phyloP scores from a whole-genome alignment of 1,284 basidiomycete genomes.

The Ceratobasidium sp. region DNA sequence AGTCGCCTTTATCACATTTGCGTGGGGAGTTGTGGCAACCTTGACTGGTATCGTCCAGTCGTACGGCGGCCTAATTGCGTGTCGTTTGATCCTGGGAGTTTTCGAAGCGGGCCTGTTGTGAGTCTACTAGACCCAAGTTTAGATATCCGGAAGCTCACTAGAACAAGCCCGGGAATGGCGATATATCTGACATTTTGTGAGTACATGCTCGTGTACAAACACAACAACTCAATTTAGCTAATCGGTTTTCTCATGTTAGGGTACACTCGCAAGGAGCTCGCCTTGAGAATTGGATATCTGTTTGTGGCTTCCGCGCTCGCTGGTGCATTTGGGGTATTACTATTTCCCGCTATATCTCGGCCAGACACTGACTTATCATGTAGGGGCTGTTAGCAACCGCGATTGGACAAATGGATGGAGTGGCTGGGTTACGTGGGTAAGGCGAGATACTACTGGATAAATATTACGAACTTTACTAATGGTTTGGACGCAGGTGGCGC shows the following conservation, averaged over 20 bases:
- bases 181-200: slow-evolving; percentile 46
- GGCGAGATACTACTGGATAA: not conserved
- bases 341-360: not conserved
- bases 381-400: slow-evolving; percentile 45
- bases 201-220: not conserved
- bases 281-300: slow-evolving; percentile 45
- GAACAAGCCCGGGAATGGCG: slow-evolving; percentile 43
- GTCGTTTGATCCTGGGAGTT: slow-evolving; percentile 43
- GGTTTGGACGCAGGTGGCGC: slow-evolving; percentile 37
- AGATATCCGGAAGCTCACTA: not conserved
- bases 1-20: slow-evolving; percentile 42
- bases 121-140: not conserved
- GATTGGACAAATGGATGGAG: slow-evolving; percentile 44
- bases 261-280: slow-evolving; percentile 41
- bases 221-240: too few relatives aligned
- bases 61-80: slow-evolving; percentile 41
- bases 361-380: not conserved
- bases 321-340: slow-evolving; percentile 44
- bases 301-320: slow-evolving; percentile 45
- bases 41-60: slow-evolving; percentile 44
- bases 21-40: slow-evolving; percentile 45
- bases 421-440: slow-evolving; percentile 43
- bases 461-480: not conserved
- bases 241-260: not conserved
- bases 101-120: slow-evolving; percentile 46